Base-by-base conservation (phyloP, 768 basidiomycete genomes). In the Coprinellus micaceus region DNA sequence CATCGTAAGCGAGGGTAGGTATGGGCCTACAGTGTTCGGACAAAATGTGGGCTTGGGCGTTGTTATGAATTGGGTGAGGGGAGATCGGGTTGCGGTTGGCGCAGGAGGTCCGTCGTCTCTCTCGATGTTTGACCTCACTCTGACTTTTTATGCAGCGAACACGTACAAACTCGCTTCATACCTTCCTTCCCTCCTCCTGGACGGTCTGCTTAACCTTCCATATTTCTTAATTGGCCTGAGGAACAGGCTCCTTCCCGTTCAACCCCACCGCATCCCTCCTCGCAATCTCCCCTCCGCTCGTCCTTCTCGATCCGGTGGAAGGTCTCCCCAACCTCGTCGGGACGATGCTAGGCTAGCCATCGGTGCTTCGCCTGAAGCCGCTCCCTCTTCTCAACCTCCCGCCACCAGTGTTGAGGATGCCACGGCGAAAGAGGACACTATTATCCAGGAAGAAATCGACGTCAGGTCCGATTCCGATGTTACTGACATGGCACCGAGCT, bases 151-250 rank as follows among this genome's bases (percentile, higher is more conserved):
- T 29, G n/a, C 61, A 89, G 91, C 89, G 4, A 71, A 74, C 30
- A 89, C 89, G 5, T 91, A 91, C 62, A 76, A 77, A 50, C 47
- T 85, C 22, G 89, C 88, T 4, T 90, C 90, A 0, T 74, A 82
- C 62, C 81, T 93, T 44, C 91, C 91, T 7, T 69, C 80, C 6
- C 62, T 79, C 21, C 45, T 91, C 40, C 76, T 92, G 43, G 88
- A 93, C 63, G 61, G 71, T 15, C 71, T 93, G 43, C 71, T 93
- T 57, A 82, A 73, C 62, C 73, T 91, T 29, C 91, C 91, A 2
- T 79, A 86, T 59, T 60, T 82, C 63, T 72, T 92, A 50, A 77
- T 88, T 41, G 78, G 78, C 40, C 61, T 85, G 51, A 82, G 88
- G 37, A 86, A 86, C 66, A 73, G 79, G 33, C 74, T 91, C 54